Evolutionary conservation across 2,329 filamentous ascomycete genomes (phyloP).

Genomic region (Rutstroemia sp.): DNA sequence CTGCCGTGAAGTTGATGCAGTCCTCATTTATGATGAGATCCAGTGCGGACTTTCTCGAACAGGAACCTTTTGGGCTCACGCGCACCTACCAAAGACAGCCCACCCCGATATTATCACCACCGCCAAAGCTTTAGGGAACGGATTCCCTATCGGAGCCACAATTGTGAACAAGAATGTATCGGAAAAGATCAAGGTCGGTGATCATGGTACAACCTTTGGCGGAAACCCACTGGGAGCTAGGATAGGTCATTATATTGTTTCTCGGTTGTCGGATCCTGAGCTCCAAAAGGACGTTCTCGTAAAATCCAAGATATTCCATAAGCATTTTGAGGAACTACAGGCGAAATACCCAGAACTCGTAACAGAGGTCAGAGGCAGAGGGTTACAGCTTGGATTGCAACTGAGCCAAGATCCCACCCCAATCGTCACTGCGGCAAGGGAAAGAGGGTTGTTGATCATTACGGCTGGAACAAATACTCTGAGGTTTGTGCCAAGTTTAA

Average conservation of each 20-base stretch:
- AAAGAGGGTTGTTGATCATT: conserved; percentile 82
- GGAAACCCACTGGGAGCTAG: conserved; percentile 63
- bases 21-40: conserved; percentile 94
- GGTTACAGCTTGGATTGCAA: conserved; percentile 82
- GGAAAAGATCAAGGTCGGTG: conserved; percentile 55
- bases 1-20: conserved; percentile 79
- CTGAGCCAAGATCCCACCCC: conserved; percentile 63
- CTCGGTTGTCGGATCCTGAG: conserved; percentile 61
- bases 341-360: conserved; percentile 63
- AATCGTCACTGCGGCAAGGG: conserved; percentile 77
- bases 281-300: conserved; percentile 62
- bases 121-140: conserved; percentile 94
- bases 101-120: conserved; percentile 93
- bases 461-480: conserved; percentile 90
- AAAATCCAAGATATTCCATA: conserved; percentile 56
- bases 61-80: conserved; percentile 85
- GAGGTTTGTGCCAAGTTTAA: conserved; percentile 82
- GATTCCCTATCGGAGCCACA: conserved; percentile 87
- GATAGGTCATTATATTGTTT: conserved; percentile 79
- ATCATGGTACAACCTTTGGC: conserved; percentile 70
- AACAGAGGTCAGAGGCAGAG: conserved; percentile 71
- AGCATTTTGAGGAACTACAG: conserved; percentile 49
- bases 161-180: conserved; percentile 55
- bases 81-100: conserved; percentile 62
- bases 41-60: conserved; percentile 89